Base-by-base conservation (phyloP, 805 yeast genomes). In the Saccharomycopsis capsularis region DNA sequence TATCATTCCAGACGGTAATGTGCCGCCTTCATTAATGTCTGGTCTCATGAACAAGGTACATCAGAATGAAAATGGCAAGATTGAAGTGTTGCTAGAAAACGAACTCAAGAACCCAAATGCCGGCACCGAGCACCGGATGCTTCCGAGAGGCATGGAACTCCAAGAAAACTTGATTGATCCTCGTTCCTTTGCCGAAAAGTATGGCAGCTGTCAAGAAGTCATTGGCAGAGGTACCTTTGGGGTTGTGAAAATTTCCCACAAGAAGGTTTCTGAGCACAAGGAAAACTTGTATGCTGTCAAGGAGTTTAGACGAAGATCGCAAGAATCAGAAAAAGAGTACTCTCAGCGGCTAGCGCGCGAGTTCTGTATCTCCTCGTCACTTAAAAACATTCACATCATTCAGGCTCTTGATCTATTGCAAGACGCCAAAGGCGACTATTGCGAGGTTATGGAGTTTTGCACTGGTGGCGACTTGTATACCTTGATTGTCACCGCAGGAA, bases 171-270 rank as follows among this genome's bases (percentile, higher is more conserved):
- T 47, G 9, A 42, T 57, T 45, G 78, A 72, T 58, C 60, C 68
- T 32, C 60, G 79, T 42, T 78, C 90, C 7, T 84, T 91, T 63
- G 83, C 80, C 6, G 90, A 89, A 57, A 85, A 90, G 62, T 91
- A 91, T 63, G 99, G 99, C 39, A 76, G 85, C 46, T 91, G 98
- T 63, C 96, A 88, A 65, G 98, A 91, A 63, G 86, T 90, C 42
- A 78, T 93, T 55, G 99, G 99, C 23, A 76, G 85, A 45, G 98
- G 98, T 19, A 81, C 96, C 0, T 91, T 85, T 69, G 99, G 99
- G 18, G 87, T 88, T 41, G 98, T 91, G 19, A 73, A 96, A 53
- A 78, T 93, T 3, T 76, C 95, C 4, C 97, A 90, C 69, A 83
- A 83, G 63, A 79, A 76, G 58, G 56, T 67, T 7, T 59, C 56